These are phyloP conservation scores for Candida cerambycidarum DNA, from an alignment of 805 yeast species.

Conservation along the genomic window DNA sequence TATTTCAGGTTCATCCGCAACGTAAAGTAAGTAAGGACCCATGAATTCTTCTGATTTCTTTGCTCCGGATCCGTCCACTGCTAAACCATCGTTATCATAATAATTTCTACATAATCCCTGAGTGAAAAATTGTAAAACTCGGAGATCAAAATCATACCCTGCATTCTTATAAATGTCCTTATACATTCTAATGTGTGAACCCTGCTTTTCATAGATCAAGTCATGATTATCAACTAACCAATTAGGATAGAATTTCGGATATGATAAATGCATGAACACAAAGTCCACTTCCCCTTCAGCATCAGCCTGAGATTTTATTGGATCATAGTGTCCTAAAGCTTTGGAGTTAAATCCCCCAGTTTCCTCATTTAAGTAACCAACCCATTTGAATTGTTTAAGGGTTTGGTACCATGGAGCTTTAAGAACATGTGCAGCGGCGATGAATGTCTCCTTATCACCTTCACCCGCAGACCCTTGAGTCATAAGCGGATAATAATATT, in stretches of 20 bases:
- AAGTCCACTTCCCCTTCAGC: constrained; percentile 19
- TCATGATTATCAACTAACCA: constrained; percentile 37
- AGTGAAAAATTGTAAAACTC: constrained; percentile 38
- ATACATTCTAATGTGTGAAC: constrained; percentile 43
- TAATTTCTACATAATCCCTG: constrained; percentile 40
- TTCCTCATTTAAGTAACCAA: constrained; percentile 29
- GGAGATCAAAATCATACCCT: constrained; percentile 44
- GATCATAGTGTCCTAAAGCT: constrained; percentile 44
- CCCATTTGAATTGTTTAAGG: constrained; percentile 43
- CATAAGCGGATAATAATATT: constrained; percentile 63
- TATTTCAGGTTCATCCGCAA: constrained; percentile 21
- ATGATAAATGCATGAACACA: constrained; percentile 58
- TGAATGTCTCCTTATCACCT: constrained; percentile 78
- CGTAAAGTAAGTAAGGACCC: constrained; percentile 32
- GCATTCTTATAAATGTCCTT: constrained; percentile 31
- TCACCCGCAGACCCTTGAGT: constrained; percentile 77
- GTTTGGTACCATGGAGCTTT: constrained; percentile 52
- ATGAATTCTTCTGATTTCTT: constrained; percentile 27
- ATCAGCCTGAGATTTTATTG: constrained; percentile 22
- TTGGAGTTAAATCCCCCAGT: constrained; percentile 32
- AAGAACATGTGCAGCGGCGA: constrained; percentile 62
- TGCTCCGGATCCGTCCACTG: constrained; percentile 23
- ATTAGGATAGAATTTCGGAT: constrained; percentile 47
- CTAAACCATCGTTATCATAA: constrained; percentile 25
- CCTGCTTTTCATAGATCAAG: constrained; percentile 32